Evolutionary conservation across 2,329 filamentous ascomycete genomes (phyloP), one percentile per base, ranked within the genome.

Genomic region (Diplodia mutila): DNA sequence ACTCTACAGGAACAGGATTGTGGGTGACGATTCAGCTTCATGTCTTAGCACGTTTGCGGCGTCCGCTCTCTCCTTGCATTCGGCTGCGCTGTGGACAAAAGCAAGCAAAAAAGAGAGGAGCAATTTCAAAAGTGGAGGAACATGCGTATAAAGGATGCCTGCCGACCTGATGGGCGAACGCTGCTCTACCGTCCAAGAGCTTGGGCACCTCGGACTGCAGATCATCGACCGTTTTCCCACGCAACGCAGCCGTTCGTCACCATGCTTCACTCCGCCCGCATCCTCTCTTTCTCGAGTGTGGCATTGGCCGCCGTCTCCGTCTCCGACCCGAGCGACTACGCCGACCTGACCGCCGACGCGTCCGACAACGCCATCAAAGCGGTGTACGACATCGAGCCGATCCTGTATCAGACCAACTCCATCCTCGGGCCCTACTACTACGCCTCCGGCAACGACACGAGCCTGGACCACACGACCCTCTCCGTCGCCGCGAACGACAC

Each of bases 341-440:
- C 34, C 11, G 63, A 65, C 51, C 18, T 65, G 16, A 25, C 21
- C 21, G 49, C 34, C 16, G 63, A 65, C 34, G 51, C 37, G 2
- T 46, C 63, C 8, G 63, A 65, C 51, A 55, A 65, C n/a, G 23
- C 63, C 16, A 65, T 65, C 63, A 65, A 46, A 23, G 63, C 63
- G 7, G 51, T 65, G 7, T 65, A 54, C 23, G 63, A 65, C 51
- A 65, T 65, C 39, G 63, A 65, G 23, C 37, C 63, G 7, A 55
- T 54, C 25, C 37, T 65, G 1, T 65, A 55, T 18, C 63, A 65
- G 23, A 65, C 63, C 21, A 54, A 65, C 51, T 37, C 18, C 49
- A 65, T 54, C 25, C 5, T 25, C 7, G 49, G 63, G 3, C 63
- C 63, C 0, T 55, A 55, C 16, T 48, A 29, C n/a, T 65, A 55